Conservation (phyloP, 257 asterid genomes). For the Nicotiana attenuata region DNA sequence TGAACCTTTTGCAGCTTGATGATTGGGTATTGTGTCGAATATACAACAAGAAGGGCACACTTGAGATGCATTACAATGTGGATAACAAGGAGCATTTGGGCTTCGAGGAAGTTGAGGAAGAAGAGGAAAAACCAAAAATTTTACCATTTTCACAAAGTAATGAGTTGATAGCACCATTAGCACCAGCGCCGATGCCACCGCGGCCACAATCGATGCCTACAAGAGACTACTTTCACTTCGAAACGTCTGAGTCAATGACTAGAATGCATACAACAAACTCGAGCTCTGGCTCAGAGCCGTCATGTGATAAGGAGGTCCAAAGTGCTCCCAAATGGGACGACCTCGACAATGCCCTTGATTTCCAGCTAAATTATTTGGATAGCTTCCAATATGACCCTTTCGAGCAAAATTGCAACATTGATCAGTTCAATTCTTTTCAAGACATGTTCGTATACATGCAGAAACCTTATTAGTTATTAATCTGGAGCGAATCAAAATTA, state of each 20-base stretch:
- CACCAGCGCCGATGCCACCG: constrained; percentile 14
- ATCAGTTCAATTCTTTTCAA: constrained; percentile 38
- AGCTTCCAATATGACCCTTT: constrained; percentile 50
- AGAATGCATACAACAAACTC: constrained; percentile 42
- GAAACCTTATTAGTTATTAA: constrained; percentile 29
- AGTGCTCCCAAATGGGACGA: constrained; percentile 45
- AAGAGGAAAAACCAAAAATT: constrained; percentile 32
- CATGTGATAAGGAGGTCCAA: constrained; percentile 47
- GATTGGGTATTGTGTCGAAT: constrained; percentile 72
- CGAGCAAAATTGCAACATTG: constrained; percentile 29
- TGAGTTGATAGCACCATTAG: constrained; percentile 7
- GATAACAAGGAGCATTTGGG: constrained; percentile 18
- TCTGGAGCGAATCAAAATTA: no score
- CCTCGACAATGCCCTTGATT: constrained; percentile 33
- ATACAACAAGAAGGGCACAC: constrained; percentile 66
- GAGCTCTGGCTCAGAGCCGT: constrained; percentile 46
- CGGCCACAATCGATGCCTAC: constrained; percentile 10
- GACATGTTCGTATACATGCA: constrained; percentile 52
- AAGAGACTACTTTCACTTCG: constrained; percentile 27
- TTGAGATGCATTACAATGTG: constrained; percentile 34
- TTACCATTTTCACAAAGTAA: background rate
- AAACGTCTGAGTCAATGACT: constrained; percentile 36
- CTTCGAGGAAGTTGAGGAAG: constrained; percentile 30
- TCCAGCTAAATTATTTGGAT: constrained; percentile 38
- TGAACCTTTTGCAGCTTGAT: constrained; percentile 30